phyloP scores from a whole-genome alignment of 331 rosid species.

The Malus hybrid region DNA sequence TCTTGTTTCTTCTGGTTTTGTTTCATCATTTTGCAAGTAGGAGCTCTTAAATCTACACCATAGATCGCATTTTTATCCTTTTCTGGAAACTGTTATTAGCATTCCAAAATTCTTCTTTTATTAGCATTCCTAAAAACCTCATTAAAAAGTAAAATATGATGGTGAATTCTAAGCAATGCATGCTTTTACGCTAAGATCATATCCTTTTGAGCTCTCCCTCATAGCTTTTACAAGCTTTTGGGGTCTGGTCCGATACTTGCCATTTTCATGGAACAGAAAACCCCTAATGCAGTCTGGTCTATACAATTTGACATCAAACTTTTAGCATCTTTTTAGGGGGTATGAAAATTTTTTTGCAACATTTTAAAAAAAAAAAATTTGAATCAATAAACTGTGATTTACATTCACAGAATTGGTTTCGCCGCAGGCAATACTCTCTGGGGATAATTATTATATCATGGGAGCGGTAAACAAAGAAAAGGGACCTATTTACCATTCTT shows the following conservation, averaged over 20 bases:
- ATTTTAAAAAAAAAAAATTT: too few species aligned
- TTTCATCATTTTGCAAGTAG: slow-evolving; percentile 39
- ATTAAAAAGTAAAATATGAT: background rate
- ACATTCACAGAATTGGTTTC: background rate
- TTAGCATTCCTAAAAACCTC: too few species aligned
- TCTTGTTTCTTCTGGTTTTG: slow-evolving; percentile 27
- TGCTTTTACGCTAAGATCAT: slow-evolving; percentile 11
- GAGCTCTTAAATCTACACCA: background rate
- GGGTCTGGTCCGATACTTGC: slow-evolving; percentile 1
- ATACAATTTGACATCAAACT: slow-evolving; percentile 1
- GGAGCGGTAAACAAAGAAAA: slow-evolving; percentile 18
- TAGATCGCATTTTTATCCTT: background rate
- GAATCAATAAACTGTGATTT: background rate
- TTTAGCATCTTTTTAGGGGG: slow-evolving; percentile 9
- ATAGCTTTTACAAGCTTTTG: slow-evolving; percentile 3
- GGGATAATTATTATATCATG: slow-evolving; percentile 2
- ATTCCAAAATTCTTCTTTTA: too few species aligned
- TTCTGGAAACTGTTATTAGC: too few species aligned
- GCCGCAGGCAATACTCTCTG: slow-evolving; percentile 11
- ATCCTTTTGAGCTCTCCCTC: slow-evolving; percentile 22
- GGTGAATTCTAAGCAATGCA: background rate
- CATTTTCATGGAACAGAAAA: slow-evolving; percentile 5
- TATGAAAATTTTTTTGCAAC: background rate
- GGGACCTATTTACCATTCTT: slow-evolving; percentile 26
- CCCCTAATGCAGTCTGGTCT: slow-evolving; percentile 5